Conservation (phyloP, 306 rosid genomes). For the Cicer yamashitae region DNA sequence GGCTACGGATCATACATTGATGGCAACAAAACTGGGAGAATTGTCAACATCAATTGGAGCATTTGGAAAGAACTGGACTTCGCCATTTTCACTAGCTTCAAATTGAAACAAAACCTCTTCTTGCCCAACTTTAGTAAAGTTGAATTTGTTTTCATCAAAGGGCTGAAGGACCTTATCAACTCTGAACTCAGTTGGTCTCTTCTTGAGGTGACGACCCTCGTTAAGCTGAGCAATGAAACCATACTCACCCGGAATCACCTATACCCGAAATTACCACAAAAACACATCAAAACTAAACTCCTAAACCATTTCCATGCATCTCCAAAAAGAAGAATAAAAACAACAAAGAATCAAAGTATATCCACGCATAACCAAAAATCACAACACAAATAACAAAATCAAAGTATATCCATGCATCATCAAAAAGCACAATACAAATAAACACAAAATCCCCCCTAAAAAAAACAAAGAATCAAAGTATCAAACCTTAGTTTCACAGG, state of each 20-base stretch:
- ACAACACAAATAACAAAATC: not conserved
- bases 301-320: not conserved
- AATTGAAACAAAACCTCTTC: slow-evolving; percentile 91
- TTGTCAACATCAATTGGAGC: slow-evolving; percentile 79
- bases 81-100: slow-evolving; percentile 73
- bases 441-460: not conserved
- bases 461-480: not conserved
- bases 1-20: slow-evolving; percentile 64
- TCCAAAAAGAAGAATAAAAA: not conserved
- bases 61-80: slow-evolving; percentile 71
- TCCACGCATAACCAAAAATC: not conserved
- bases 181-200: slow-evolving; percentile 90
- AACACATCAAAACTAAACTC: slow-evolving; percentile 26
- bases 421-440: not conserved
- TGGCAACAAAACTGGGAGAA: slow-evolving; percentile 85
- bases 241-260: slow-evolving; percentile 85
- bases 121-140: slow-evolving; percentile 94
- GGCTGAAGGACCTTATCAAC: slow-evolving; percentile 97
- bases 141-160: slow-evolving; percentile 83
- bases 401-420: not conserved
- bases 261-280: slow-evolving; percentile 38
- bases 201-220: slow-evolving; percentile 97
- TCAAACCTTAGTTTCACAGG: slow-evolving; percentile 89
- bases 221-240: slow-evolving; percentile 97
- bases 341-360: slow-evolving; percentile 1